phyloP scores from a whole-genome alignment of 768 basidiomycete species.

The Trametes coccinea region DNA sequence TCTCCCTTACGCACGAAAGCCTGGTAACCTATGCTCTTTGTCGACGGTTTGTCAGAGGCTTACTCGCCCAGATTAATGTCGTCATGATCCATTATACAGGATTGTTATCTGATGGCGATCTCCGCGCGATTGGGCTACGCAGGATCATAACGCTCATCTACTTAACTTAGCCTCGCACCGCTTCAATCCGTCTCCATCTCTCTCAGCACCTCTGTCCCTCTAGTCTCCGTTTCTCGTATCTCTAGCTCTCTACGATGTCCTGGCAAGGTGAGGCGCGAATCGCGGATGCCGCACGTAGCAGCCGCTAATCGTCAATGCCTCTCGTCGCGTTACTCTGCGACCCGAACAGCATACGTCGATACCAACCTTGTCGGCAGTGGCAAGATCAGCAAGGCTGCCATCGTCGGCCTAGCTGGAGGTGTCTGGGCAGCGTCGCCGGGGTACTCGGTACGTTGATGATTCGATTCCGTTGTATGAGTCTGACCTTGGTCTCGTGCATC shows the following conservation, averaged over 20 bases:
- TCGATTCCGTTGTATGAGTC: background rate
- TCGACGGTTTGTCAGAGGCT: too few relatives aligned
- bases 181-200: conserved; percentile 13
- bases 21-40: too few relatives aligned
- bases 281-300: background rate
- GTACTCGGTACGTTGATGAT: conserved; percentile 48
- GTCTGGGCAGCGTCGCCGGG: conserved; percentile 70
- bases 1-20: too few relatives aligned
- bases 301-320: background rate
- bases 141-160: conserved; percentile 1
- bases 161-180: background rate
- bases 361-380: conserved; percentile 72
- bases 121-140: conserved; percentile 20
- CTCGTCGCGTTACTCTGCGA: background rate
- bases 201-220: conserved; percentile 14
- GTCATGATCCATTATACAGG: background rate
- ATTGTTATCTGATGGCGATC: conserved; percentile 29
- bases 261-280: conserved; percentile 57
- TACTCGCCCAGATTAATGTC: too few relatives aligned
- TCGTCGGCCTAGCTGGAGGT: conserved; percentile 71
- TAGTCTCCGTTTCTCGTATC: conserved; percentile 9
- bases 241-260: conserved; percentile 48
- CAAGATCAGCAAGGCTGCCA: conserved; percentile 76
- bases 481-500: background rate
- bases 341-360: conserved; percentile 72